Conservation (phyloP, 495 filamentous ascomycete genomes). For the Aspergillus ellipticus region DNA sequence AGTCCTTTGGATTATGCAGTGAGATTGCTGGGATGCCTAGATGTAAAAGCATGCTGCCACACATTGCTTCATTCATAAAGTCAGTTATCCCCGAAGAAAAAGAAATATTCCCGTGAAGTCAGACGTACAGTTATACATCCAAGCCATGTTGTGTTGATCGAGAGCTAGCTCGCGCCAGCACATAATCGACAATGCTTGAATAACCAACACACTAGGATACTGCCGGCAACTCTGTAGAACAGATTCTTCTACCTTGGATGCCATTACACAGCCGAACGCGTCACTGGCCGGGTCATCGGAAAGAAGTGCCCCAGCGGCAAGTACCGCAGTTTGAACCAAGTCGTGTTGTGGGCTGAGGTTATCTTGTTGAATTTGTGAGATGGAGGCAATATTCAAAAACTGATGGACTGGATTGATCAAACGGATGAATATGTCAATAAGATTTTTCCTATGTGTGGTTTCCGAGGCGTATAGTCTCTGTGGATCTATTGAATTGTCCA, state of each 20-base stretch:
- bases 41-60: neutral
- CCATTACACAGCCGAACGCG: neutral
- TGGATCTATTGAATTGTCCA: too few species aligned
- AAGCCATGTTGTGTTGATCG: neutral
- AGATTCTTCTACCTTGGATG: neutral
- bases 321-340: neutral
- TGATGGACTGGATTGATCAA: neutral
- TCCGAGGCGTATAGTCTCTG: too few species aligned
- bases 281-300: neutral
- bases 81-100: neutral
- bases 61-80: neutral
- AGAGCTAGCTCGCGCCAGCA: neutral
- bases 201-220: neutral
- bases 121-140: neutral
- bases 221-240: neutral
- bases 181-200: neutral
- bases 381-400: neutral
- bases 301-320: neutral
- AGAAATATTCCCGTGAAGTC: too few species aligned
- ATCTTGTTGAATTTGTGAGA: neutral
- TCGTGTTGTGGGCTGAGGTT: neutral
- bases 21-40: neutral
- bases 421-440: neutral
- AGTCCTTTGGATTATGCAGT: neutral
- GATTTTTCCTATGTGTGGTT: too few species aligned